Base-by-base conservation (phyloP, 352 stramenopile species). In the Blastocystis sp. region DNA sequence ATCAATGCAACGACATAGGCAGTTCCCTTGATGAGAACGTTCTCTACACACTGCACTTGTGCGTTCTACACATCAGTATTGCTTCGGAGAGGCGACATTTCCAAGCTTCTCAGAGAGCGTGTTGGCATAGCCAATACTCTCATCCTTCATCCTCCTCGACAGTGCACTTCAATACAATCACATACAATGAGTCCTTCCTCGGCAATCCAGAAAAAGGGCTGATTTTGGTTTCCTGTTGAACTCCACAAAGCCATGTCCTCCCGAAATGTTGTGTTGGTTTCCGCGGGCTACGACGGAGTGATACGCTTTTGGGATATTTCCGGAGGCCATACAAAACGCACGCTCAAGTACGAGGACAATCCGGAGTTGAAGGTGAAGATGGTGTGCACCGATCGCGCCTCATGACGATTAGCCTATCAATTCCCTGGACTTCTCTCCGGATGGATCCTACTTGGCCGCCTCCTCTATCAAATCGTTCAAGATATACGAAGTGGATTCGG, bases 271-370 rank as follows among this genome's bases (percentile, higher is more conserved):
- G 10, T 79, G 23, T 34, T 88, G 40, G 78, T 70, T 21, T 79
- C 78, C 11, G 78, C 40, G 59, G 67, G 78, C 62, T 88, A 88
- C 41, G 78, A 88, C 17, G 60, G 34, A 17, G 48, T 56, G 23
- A 88, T 88, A 23, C 78, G 78, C 17, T 88, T 78, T 61, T 88
- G 78, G 78, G 78, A 88, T 77, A 65, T 66, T n/a, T 88, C 78
- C 19, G 78, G 78, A 76, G 78, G 78, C 23, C 78, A 88, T 56
- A 78, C 78, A 38, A 88, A 76, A 28, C 38, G 61, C 28, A 88
- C 78, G 28, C 19, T 88, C 14, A 78, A 88, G 43, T 88, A 79
- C 56, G 61, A 88, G 34, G 78, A 88, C 66, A 88, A 56, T 62
- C 67, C 41, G 45, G 78, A 79, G 21, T 7, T 45, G 21, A 88